Evolutionary conservation across 2,329 filamentous ascomycete species (phyloP).

Genomic region (Aspergillus glaucus): DNA sequence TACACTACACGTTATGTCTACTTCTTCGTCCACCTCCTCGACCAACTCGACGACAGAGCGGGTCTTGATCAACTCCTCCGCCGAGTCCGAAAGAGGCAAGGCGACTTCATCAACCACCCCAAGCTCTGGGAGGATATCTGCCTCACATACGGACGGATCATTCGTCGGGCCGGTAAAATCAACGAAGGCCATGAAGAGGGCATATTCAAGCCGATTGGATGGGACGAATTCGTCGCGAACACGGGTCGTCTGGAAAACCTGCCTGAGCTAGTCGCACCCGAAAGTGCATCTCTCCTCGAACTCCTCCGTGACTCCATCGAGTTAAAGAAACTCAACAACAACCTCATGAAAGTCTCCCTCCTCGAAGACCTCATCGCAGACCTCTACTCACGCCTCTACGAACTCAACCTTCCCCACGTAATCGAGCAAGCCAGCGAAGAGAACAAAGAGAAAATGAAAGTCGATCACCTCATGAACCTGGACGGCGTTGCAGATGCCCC

Average conservation of each 20-base stretch:
- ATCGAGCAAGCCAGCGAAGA: slow-evolving; percentile 39
- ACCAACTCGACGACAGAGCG: slow-evolving; percentile 65
- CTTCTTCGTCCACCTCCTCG: slow-evolving; percentile 70
- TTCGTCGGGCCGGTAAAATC: slow-evolving; percentile 53
- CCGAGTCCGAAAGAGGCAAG: slow-evolving; percentile 72
- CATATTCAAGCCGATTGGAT: slow-evolving; percentile 57
- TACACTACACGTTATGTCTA: slow-evolving; percentile 82
- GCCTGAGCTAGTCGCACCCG: slow-evolving; percentile 43
- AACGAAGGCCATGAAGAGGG: slow-evolving; percentile 57
- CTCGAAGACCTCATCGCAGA: slow-evolving; percentile 95
- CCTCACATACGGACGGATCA: slow-evolving; percentile 51
- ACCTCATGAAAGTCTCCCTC: slow-evolving; percentile 73
- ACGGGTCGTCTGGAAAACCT: slow-evolving; percentile 56
- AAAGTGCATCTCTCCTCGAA: slow-evolving; percentile 48
- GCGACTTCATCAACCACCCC: slow-evolving; percentile 62
- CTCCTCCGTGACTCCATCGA: slow-evolving; percentile 62
- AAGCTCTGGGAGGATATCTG: slow-evolving; percentile 59
- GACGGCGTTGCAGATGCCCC: slow-evolving; percentile 26
- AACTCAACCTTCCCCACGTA: slow-evolving; percentile 33
- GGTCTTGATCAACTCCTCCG: slow-evolving; percentile 74
- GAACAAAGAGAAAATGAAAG: slow-evolving; percentile 42
- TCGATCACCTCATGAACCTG: slow-evolving; percentile 41
- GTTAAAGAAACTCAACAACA: slow-evolving; percentile 73
- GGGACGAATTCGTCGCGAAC: slow-evolving; percentile 58
- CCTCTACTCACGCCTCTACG: slow-evolving; percentile 62